Evolutionary conservation across 169 alveolate species (phyloP), one percentile per base, ranked within the genome.

Genomic region (Eimeria necatrix): DNA sequence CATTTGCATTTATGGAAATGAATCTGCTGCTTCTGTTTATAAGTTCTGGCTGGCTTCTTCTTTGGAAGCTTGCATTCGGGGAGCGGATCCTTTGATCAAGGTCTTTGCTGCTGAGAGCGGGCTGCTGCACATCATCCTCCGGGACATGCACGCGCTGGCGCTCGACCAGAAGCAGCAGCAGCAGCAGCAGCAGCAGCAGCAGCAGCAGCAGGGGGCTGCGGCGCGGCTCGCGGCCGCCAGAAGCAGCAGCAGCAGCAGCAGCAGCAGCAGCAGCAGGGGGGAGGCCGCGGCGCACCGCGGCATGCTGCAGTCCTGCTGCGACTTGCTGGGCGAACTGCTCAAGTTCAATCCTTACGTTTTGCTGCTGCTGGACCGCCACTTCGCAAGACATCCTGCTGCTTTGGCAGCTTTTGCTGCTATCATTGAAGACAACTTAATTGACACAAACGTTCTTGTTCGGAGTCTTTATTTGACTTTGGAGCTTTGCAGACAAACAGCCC

Each of bases 301-400:
- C n/a, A 83, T 83, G 41, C 91, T 83, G 24, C 91, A 83, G 78
- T 83, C 91, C 14, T 83, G 91, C 76, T 83, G 91, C 73, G 91
- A 83, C 56, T 59, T 83, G 41, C 52, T 83, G 74, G 91, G 78
- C 8, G 91, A 83, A 59, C 76, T 83, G 53, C 24, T 83, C 60
- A 83, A 83, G 59, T 83, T 83, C 91, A 56, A 59, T 32, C 91
- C 91, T 12, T 56, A 83, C 76, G 91, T 83, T 0, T 59, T 83
- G 4, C 76, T 51, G 51, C 61, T 83, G 78, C 91, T 83, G 76
- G 49, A 83, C 60, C 49, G 59, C 14, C 53, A 83, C 78, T 32
- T 83, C 74, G 78, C 76, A 4, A 4, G 51, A 32, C 22, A 56
- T 2, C 91, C 91, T 16, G 74, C 10, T 5, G 64, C 76, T 4